Evolutionary conservation across 192 early-diverging fungal genomes (phyloP), one percentile per base, ranked within the genome.

Genomic region (Obelidium mucronatum): DNA sequence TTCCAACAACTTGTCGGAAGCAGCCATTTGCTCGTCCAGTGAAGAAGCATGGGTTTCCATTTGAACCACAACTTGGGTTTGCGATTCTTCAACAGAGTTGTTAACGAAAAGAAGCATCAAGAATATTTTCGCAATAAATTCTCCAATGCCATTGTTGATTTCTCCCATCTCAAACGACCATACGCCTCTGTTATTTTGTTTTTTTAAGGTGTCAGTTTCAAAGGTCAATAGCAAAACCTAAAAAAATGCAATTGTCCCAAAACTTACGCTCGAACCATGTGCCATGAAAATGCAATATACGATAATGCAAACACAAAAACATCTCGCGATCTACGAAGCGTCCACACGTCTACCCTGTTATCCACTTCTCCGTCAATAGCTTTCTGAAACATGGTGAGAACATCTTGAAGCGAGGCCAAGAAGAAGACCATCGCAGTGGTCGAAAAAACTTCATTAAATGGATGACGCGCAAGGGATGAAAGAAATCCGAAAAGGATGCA

Each of bases 71-170:
- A 33, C 40, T 42, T 79, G 75, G 58, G 28, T 42, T 60, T 84
- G 83, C 22, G 71, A 66, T 52, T 83, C 75, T 66, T 84, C 83
- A 30, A 84, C 70, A 15, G 81, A 73, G 33, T 79, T 63, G 73
- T 84, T 84, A 15, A 82, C 77, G 26, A 84, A 59, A 1, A 84
- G 44, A 22, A 84, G 53, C 54, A 83, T 84, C 17, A 83, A 61
- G 36, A 80, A 64, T 24, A 71, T 78, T 42, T 83, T 83, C 58
- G 76, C 70, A n/a, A 78, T n/a, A 39, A 83, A 75, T 39, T 81
- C 82, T 11, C 40, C 74, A 13, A 83, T 22, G 35, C 35, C 37
- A 37, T 73, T 79, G 17, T 17, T n/a, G 17, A 64, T 30, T 69
- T 83, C 82, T n/a, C 76, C 75, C 17, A 56, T 53, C 4, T 8